Percentiles rank a stretch among this genome's conserved stretches.
phyloP scores from a whole-genome alignment of 1,284 basidiomycete species.

The Earliella scabrosa region DNA sequence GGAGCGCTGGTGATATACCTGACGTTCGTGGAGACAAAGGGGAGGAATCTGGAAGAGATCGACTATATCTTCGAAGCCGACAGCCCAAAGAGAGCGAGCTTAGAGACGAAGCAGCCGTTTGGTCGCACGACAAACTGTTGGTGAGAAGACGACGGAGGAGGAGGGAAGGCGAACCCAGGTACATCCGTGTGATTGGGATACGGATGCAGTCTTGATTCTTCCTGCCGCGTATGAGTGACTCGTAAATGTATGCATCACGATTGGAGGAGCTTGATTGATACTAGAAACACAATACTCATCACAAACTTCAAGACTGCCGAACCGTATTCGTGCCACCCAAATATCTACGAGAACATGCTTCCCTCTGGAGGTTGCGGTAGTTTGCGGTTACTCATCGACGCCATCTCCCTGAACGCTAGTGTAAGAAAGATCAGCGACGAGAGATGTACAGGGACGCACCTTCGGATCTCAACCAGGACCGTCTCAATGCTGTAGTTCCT shows the following conservation, averaged over 20 bases:
- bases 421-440: neutral
- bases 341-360: conserved; percentile 55
- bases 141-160: no score
- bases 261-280: conserved; percentile 20
- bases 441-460: conserved; percentile 52
- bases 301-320: conserved; percentile 20
- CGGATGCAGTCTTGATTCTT: no score
- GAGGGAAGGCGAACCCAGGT: no score
- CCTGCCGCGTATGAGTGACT: no score
- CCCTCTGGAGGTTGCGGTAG: conserved; percentile 95
- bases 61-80: conserved; percentile 26
- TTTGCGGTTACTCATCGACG: conserved; percentile 88
- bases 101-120: conserved; percentile 3
- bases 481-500: conserved; percentile 83
- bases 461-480: conserved; percentile 88
- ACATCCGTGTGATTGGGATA: no score
- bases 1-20: conserved; percentile 30
- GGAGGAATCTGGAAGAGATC: conserved; percentile 28
- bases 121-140: no score
- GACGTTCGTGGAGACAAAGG: conserved; percentile 31
- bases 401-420: conserved; percentile 82
- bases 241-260: conserved; percentile 1
- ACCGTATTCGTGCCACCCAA: conserved; percentile 6
- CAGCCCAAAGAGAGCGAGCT: conserved; percentile 23
- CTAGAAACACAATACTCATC: conserved; percentile 28